Evolutionary conservation across 192 early-diverging fungal species (phyloP), one percentile per base, ranked within the genome.

Genomic region (Coemansia sp.): DNA sequence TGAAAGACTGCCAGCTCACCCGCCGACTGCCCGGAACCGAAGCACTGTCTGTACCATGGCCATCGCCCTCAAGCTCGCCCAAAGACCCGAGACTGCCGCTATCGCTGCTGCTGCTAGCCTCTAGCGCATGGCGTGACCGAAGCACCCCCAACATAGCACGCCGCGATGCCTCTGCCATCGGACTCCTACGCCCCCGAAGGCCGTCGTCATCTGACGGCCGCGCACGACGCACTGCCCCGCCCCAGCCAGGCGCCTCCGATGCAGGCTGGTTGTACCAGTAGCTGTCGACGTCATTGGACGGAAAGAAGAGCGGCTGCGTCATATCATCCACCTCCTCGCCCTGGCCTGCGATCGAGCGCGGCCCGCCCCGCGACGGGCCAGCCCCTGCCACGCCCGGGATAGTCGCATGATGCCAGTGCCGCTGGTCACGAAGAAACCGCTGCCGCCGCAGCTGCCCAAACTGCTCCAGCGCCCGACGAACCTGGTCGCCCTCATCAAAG

Each of bases 221-320:
- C 25, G 41, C 13, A 23, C 9, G 14, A 43, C 41, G 41, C 41
- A 23, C 14, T 9, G 29, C 26, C 6, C 41, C 23, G 17, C 7
- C 11, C 18, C 25, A 26, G 40, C 40, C 38, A 1, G 18, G 27
- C 6, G 22, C 26, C 14, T 22, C 38, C 7, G 49, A 22, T 2
- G 35, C 46, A 12, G 62, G 54, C 57, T 73, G 69, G 47, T 73
- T 60, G 42, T 73, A 73, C 69, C 69, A 73, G 54, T 73, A 73
- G 54, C 69, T 73, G 54, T 73, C 62, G 19, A 73, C 62, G 45
- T 73, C 64, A 31, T 66, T 74, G 3, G 64, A 66, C 23, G 64
- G 63, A 12, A 66, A 74, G 14, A 55, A 54, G 28, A 35, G 58
- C 11, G 19, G 40, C 12, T 2, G 3, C 2, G 10, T 21, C 1